Evolutionary conservation across 1,139 yeast genomes (phyloP), one percentile per base, ranked within the genome.

Genomic region (Blastobotrys malaysiensis): DNA sequence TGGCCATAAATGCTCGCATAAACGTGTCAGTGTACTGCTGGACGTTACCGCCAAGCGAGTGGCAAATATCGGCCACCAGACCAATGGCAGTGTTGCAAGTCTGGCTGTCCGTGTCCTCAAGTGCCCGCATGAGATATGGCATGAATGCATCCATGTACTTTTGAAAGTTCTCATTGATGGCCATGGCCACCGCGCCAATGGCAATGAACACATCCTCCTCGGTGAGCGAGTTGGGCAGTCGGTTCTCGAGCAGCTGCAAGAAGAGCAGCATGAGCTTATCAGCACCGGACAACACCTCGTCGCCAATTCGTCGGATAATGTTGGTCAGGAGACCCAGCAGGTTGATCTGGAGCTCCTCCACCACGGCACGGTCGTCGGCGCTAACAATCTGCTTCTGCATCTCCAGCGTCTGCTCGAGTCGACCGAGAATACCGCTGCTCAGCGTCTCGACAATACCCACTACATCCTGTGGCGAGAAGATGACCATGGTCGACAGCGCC

Each of bases 131-230:
- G 69, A 93, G 77, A 69, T 77, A 90, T 53, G 98, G 98, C 59
- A 88, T 76, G 69, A 93, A 88, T 2, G 86, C 80, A 56, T 81
- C 84, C 83, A 91, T 82, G 69, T 89, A 93, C 64, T 81, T 82
- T 62, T 78, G 77, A 69, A 93, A 93, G 45, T 78, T 76, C 44
- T 76, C 80, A 55, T 84, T 91, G 60, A 87, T 75, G 1, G 96
- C 86, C 45, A 86, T 79, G 1, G 98, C 95, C 55, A 93, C 80
- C 0, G 99, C 88, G 45, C 97, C 87, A 61, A 95, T 83, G 11
- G 96, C 95, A 68, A 89, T 87, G 69, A 89, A 88, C 6, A 93
- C 83, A 70, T 93, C 99, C 72, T 95, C 99, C 71, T 93, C 98
- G 57, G 91, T 86, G 59, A 87, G 76, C 3, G 97, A 85, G 66